Evolutionary conservation across 2,329 filamentous ascomycete genomes (phyloP), one percentile per base, ranked within the genome.

Genomic region (Alternaria arbusti): DNA sequence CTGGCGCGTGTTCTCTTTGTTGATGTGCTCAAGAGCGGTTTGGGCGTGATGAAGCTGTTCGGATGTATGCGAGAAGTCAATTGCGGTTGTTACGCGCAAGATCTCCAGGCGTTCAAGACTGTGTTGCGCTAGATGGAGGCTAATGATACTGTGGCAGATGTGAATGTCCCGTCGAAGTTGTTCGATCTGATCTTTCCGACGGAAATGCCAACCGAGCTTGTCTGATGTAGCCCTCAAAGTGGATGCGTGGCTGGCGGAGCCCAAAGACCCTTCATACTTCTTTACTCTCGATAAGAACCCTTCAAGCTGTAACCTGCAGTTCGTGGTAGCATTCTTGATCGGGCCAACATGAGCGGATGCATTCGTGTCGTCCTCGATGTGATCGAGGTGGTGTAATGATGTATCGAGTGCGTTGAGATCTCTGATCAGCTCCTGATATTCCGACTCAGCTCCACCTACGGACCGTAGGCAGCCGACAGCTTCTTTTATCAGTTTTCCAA

Each of bases 181-280:
- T 17, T 40, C 5, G 36, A 40, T 3, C 2, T 40, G 36, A 0
- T 17, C 36, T 40, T 40, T 40, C n/a, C 3, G 36, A 3, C 36
- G 8, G 17, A 40, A 40, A 40, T 40, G 36, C 36, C 36, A 40
- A 11, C n/a, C 9, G 3, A 40, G 15, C n/a, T 40, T 40, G 0
- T 40, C 36, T 40, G 36, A 40, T 6, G n/a, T 40, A 40, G n/a
- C 3, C n/a, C 36, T 17, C n/a, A 40, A 17, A 2, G 2, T 11
- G 0, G 36, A 40, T 40, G 36, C 2, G 2, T 40, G 36, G 2
- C n/a, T 40, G 0, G 36, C 0, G 36, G 36, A 6, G 0, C 2
- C 36, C 36, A 40, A 2, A 40, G 36, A 40, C 17, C 36, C 17
- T 40, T 40, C 36, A 17, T 40, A 40, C n/a, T 17, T 40, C 9